phyloP scores from a whole-genome alignment of 768 basidiomycete species.

The Baorangia bicolor region DNA sequence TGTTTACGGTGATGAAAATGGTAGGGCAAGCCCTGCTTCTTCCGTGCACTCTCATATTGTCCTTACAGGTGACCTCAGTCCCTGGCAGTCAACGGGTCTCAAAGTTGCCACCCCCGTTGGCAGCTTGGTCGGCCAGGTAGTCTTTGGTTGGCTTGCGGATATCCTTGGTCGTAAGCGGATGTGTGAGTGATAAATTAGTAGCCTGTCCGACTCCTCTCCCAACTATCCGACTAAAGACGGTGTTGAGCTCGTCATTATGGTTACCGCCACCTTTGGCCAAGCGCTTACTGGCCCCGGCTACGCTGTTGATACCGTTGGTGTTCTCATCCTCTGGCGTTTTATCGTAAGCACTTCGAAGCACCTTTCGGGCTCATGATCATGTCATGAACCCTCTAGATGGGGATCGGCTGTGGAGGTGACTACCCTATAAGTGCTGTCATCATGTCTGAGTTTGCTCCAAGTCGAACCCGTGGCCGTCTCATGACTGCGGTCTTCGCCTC shows the following conservation, averaged over 20 bases:
- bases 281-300: conserved; percentile 64
- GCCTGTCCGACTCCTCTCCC: neutral
- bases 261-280: conserved; percentile 74
- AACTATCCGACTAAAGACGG: conserved; percentile 37
- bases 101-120: conserved; percentile 78
- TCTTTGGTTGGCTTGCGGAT: conserved; percentile 80
- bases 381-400: conserved; percentile 44
- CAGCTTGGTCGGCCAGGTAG: conserved; percentile 66
- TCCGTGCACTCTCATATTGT: neutral
- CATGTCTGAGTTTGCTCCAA: conserved; percentile 85
- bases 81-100: conserved; percentile 71
- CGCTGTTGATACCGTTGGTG: conserved; percentile 65
- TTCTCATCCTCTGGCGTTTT: conserved; percentile 82
- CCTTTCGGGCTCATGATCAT: neutral
- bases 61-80: conserved; percentile 32
- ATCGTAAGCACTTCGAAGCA: conserved; percentile 38
- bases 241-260: conserved; percentile 67
- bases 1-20: conserved; percentile 53
- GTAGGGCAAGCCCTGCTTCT: conserved; percentile 5
- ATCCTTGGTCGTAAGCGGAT: conserved; percentile 71
- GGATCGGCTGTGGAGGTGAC: conserved; percentile 84
- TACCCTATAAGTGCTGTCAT: conserved; percentile 83
- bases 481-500: conserved; percentile 85
- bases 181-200: conserved; percentile 50
- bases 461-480: conserved; percentile 74